Evolutionary conservation across 192 early-diverging fungal genomes (phyloP), one percentile per base, ranked within the genome.

Genomic region (Linnemannia elongata): DNA sequence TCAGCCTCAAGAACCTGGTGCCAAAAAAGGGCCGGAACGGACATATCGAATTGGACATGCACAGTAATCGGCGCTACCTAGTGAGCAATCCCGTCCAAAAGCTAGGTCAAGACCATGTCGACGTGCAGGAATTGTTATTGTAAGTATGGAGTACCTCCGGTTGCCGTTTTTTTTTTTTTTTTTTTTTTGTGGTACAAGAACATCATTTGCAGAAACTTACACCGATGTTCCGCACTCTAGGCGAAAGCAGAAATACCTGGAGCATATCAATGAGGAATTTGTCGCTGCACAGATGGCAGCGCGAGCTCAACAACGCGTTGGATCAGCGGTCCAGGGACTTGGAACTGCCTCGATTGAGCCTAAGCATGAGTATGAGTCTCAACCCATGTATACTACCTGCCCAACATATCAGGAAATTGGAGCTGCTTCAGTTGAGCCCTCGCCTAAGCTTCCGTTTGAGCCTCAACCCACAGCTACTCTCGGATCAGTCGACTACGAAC

Each of bases 1-100:
- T 87, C 18, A 33, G 69, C 33, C 76, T 87, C n/a, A 80, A 87
- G 76, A 87, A 87, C 52, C 45, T 87, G 10, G 4, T 1, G 17
- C 77, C 69, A 12, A 87, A 81, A 33, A 30, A 68, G 15, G 78
- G 78, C 35, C 35, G 27, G n/a, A 69, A 71, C 17, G n/a, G 55
- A 18, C 42, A 17, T 4, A 81, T 87, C 63, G 72, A 79, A 49
- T 74, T 84, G 36, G 49, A 12, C 18, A 84, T 84, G 82, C 74
- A 74, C 12, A 77, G 82, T 18, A 75, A 2, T 57, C 60, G 30
- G 72, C 77, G 76, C 6, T 75, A 30, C 12, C 6, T 27, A 24
- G 36, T 22, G n/a, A 33, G 17, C 3, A 49, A 83, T 7, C 82
- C 82, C 1, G 57, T 84, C 10, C 20, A 6, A 9, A 70, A 75